Conservation (phyloP, 495 filamentous ascomycete species). For the Neurospora sublineolata region DNA sequence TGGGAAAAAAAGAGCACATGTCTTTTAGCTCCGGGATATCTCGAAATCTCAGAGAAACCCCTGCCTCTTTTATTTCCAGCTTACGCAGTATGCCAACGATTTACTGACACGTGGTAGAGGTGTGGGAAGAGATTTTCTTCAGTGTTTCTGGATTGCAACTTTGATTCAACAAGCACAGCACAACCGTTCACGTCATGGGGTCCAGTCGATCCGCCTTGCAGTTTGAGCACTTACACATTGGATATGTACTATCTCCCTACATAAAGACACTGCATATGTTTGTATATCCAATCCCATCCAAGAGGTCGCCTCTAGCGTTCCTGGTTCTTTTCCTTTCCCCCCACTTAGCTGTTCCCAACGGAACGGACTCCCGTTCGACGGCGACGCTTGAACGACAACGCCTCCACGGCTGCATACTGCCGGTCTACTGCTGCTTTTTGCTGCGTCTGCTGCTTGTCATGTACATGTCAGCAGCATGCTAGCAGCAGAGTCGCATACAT, state of each 20-base stretch:
- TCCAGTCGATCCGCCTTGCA: conserved; percentile 1
- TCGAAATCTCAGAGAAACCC: conserved; percentile 1
- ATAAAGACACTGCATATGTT: neutral
- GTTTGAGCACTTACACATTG: neutral
- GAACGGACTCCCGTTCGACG: neutral
- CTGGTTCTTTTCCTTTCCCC: neutral
- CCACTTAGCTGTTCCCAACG: neutral
- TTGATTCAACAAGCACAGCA: neutral
- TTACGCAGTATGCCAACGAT: conserved; percentile 14
- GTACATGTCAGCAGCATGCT: neutral
- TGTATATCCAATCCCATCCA: neutral
- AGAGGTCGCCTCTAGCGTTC: neutral
- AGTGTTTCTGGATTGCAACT: neutral
- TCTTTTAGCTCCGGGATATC: neutral
- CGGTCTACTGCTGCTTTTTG: neutral
- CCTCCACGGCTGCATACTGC: neutral
- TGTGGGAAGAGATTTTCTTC: conserved; percentile 1
- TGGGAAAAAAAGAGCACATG: neutral
- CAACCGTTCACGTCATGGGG: neutral
- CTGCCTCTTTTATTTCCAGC: neutral
- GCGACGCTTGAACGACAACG: neutral
- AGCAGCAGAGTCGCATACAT: conserved; percentile 6
- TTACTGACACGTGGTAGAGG: conserved; percentile 23
- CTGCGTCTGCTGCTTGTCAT: neutral
- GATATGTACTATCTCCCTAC: neutral